These are phyloP conservation scores for Solanum corneliomulleri DNA, from an alignment of 257 asterid genomes.

Conservation along the genomic window DNA sequence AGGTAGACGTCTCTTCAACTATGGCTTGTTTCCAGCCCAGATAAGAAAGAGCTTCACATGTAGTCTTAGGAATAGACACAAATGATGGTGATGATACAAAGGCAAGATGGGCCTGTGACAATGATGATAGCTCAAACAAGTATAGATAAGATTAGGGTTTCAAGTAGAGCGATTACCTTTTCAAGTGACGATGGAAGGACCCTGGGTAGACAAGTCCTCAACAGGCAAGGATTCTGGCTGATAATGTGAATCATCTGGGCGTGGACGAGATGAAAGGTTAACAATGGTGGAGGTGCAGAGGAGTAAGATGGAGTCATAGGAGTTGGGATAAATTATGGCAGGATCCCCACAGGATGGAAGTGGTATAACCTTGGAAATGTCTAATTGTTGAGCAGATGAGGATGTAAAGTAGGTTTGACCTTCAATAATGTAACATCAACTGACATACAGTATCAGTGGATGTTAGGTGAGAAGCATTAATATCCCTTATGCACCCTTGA, in stretches of 20 bases:
- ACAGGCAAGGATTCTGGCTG: not conserved
- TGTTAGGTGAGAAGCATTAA: not conserved
- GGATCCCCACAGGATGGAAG: not conserved
- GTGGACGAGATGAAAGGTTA: not conserved
- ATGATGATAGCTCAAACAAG: not conserved
- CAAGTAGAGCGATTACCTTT: not conserved
- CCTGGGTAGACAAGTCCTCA: not conserved
- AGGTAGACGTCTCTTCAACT: not conserved
- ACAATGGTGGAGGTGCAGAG: not conserved
- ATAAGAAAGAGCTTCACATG: not conserved
- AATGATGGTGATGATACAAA: not conserved
- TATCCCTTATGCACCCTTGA: not conserved
- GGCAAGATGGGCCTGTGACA: not conserved
- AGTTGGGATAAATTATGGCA: not conserved
- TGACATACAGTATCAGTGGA: not conserved
- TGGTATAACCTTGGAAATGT: not conserved
- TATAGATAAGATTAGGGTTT: not conserved
- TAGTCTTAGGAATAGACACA: not conserved
- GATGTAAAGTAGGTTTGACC: not conserved
- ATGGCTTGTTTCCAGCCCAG: not conserved
- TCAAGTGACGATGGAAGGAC: not conserved
- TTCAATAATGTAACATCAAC: not conserved
- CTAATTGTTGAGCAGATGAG: not conserved
- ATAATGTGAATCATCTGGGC: not conserved
- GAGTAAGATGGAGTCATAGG: not conserved